Percentiles rank a stretch among this genome's conserved stretches.
phyloP scores from a whole-genome alignment of 1,139 yeast genomes.

The Suhomyces coccinellae region DNA sequence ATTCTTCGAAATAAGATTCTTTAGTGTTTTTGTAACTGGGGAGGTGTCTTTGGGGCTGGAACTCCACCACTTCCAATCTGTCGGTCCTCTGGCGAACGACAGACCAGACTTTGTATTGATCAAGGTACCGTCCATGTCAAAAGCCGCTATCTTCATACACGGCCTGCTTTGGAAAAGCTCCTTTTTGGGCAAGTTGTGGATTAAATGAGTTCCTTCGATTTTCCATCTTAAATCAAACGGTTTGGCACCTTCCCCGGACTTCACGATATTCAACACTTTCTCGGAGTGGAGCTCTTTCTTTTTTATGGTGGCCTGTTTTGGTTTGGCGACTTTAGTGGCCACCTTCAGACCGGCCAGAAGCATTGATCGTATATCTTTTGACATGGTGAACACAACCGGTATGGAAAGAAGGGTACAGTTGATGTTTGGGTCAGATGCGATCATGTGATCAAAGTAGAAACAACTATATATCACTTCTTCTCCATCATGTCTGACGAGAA shows the following conservation, averaged over 20 bases:
- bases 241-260: background rate
- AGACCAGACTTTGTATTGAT: constrained; percentile 58
- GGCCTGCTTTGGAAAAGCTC: constrained; percentile 5
- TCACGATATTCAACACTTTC: background rate
- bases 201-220: constrained; percentile 34
- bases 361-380: constrained; percentile 9
- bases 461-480: background rate
- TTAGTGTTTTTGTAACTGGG: constrained; percentile 30
- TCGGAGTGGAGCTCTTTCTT: background rate
- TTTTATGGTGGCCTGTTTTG: background rate
- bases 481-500: constrained; percentile 11
- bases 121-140: constrained; percentile 78
- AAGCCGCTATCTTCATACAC: constrained; percentile 56
- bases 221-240: constrained; percentile 13
- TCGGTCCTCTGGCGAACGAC: constrained; percentile 53
- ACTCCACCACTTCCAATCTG: constrained; percentile 72
- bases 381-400: background rate
- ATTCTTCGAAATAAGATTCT: constrained; percentile 22
- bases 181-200: constrained; percentile 30
- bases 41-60: constrained; percentile 15
- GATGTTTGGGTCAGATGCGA: background rate
- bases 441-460: background rate
- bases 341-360: constrained; percentile 2
- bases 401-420: no score
- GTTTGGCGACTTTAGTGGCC: background rate